A percentile compares a stretch with the other conserved stretches of the same genome.
phyloP scores from a whole-genome alignment of 225 moss, liverwort and hornwort species.

The Climacium dendroides region DNA sequence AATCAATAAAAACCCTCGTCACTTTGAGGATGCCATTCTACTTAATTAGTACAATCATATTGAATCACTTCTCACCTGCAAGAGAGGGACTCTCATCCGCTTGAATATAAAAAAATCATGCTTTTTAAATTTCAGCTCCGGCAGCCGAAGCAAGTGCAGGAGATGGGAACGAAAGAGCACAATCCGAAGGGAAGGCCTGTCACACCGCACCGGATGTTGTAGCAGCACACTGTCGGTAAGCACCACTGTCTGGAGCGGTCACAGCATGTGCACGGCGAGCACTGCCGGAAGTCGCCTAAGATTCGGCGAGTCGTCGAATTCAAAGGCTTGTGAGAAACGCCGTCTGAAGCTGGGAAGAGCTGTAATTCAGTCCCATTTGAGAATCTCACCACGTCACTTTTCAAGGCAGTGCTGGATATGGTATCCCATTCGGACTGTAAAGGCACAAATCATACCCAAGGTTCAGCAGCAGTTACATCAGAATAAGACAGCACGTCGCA shows the following conservation, averaged over 20 bases:
- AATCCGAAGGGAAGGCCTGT: conserved; percentile 14
- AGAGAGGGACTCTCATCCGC: background rate
- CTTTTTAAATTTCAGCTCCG: background rate
- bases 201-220: conserved; percentile 14
- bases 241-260: conserved; percentile 13
- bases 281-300: conserved; percentile 17
- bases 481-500: background rate
- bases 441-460: background rate
- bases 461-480: background rate
- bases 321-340: background rate
- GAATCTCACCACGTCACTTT: background rate
- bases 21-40: background rate
- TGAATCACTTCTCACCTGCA: background rate
- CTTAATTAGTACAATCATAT: background rate
- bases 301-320: background rate
- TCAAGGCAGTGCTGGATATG: background rate
- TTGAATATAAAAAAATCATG: background rate
- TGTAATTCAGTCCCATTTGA: background rate
- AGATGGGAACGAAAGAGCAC: conserved; percentile 28
- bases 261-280: conserved; percentile 33
- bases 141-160: conserved; percentile 23
- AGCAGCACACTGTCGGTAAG: conserved; percentile 23
- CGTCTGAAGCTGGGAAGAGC: background rate
- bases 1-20: background rate
- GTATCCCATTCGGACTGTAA: background rate